Percentiles rank a stretch among this genome's conserved stretches.
Conservation (phyloP, 2,329 filamentous ascomycete genomes). For the Teratosphaeria destructans region DNA sequence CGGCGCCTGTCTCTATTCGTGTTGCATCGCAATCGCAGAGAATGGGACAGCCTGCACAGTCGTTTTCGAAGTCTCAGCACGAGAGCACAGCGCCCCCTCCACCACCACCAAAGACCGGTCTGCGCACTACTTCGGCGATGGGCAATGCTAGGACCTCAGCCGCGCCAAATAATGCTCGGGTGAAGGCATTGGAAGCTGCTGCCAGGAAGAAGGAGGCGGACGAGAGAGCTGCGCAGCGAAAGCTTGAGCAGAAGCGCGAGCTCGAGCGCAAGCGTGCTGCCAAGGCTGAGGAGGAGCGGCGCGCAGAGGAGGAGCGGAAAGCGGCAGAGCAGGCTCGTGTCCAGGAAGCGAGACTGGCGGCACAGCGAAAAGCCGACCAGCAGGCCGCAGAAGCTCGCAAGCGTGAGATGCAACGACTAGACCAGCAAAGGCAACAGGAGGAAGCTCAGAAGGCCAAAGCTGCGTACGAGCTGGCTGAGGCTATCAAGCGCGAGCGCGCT, state of each 20-base stretch:
- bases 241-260: constrained; percentile 71
- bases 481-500: constrained; percentile 27
- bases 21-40: constrained; percentile 43
- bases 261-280: constrained; percentile 61
- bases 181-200: constrained; percentile 56
- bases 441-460: constrained; percentile 21
- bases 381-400: constrained; percentile 33
- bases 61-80: constrained; percentile 17
- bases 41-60: constrained; percentile 16
- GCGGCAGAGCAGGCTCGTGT: constrained; percentile 28
- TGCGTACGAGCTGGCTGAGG: constrained; percentile 25
- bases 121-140: constrained; percentile 57
- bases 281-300: constrained; percentile 51
- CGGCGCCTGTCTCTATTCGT: constrained; percentile 60
- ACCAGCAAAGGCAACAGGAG: constrained; percentile 19
- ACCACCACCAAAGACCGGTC: constrained; percentile 49
- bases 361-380: constrained; percentile 34
- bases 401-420: constrained; percentile 28
- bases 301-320: constrained; percentile 28
- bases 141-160: constrained; percentile 23
- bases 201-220: constrained; percentile 78
- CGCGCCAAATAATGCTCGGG: constrained; percentile 41
- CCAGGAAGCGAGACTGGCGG: constrained; percentile 27
- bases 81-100: constrained; percentile 21
- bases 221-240: constrained; percentile 67